phyloP scores from a whole-genome alignment of 2,329 filamentous ascomycete species.

The Phyllosticta citrichinensis region DNA sequence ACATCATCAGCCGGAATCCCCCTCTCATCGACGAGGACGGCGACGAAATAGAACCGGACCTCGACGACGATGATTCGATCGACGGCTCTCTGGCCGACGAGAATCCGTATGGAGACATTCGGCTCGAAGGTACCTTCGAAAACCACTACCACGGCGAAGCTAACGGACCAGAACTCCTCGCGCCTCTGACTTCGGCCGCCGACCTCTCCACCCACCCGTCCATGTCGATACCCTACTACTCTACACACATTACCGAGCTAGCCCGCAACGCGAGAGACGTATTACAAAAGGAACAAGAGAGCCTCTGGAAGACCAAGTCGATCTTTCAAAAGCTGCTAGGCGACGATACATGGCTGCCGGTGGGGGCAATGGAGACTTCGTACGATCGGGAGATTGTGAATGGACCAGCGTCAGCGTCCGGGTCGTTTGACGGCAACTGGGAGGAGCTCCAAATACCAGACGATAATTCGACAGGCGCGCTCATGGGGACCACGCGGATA shows the following conservation, averaged over 20 bases:
- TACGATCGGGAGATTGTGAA: constrained; percentile 40
- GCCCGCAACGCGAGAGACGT: constrained; percentile 58
- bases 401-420: background rate
- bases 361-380: constrained; percentile 41
- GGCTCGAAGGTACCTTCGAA: constrained; percentile 50
- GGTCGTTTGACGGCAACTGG: constrained; percentile 5
- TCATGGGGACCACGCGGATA: background rate
- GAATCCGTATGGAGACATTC: constrained; percentile 64
- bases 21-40: constrained; percentile 67
- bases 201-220: constrained; percentile 67
- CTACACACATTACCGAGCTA: constrained; percentile 61
- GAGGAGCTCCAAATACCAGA: constrained; percentile 2
- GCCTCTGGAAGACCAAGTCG: constrained; percentile 64
- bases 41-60: constrained; percentile 60
- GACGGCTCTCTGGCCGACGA: constrained; percentile 43
- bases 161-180: constrained; percentile 54
- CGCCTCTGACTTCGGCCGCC: constrained; percentile 63
- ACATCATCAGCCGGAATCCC: constrained; percentile 66
- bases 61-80: constrained; percentile 56
- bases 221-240: constrained; percentile 63
- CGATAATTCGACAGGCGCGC: background rate
- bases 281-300: constrained; percentile 63
- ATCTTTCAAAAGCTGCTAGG: constrained; percentile 64
- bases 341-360: constrained; percentile 58
- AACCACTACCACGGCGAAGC: constrained; percentile 10